A percentile compares a stretch with the other conserved stretches of the same genome.
Conservation (phyloP, 495 filamentous ascomycete genomes). For the Neurospora tetrasperma region DNA sequence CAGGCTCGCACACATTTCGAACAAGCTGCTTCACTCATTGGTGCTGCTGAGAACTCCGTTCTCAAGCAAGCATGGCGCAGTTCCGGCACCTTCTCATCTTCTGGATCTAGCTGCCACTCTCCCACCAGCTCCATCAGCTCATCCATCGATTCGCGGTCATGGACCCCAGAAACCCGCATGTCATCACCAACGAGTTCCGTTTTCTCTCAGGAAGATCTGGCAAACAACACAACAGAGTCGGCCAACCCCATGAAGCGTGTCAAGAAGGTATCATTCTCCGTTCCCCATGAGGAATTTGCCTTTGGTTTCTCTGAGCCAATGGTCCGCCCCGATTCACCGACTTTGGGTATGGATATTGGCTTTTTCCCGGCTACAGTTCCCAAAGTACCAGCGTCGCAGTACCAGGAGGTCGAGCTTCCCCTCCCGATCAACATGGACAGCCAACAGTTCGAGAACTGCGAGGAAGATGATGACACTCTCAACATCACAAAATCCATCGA, state of each 20-base stretch:
- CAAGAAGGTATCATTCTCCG: slow-evolving; percentile 46
- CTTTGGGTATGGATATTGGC: slow-evolving; percentile 32
- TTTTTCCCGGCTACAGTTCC: slow-evolving; percentile 20
- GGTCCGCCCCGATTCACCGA: slow-evolving; percentile 38
- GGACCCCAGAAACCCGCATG: slow-evolving; percentile 27
- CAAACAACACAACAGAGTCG: slow-evolving; percentile 12
- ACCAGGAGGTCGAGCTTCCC: slow-evolving; percentile 18
- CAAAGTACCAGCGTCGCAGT: slow-evolving; percentile 10
- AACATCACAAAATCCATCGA: slow-evolving; percentile 30
- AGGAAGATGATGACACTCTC: slow-evolving; percentile 21
- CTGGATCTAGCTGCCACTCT: slow-evolving; percentile 34
- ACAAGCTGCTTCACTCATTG: slow-evolving; percentile 33
- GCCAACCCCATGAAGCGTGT: slow-evolving; percentile 22
- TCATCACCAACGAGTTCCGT: slow-evolving; percentile 36
- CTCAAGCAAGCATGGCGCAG: slow-evolving; percentile 20
- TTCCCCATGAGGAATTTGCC: slow-evolving; percentile 25
- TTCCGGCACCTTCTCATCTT: slow-evolving; percentile 24
- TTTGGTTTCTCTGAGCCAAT: slow-evolving; percentile 28
- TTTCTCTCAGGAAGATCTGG: slow-evolving; percentile 28
- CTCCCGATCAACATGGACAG: slow-evolving; percentile 12
- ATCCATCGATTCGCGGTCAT: slow-evolving; percentile 35
- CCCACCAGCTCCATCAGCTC: slow-evolving; percentile 36
- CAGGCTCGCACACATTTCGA: slow-evolving; percentile 39
- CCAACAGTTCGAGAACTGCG: slow-evolving; percentile 3
- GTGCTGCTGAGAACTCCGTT: slow-evolving; percentile 26